Evolutionary conservation across 176 grass and related monocot species (phyloP), one percentile per base, ranked within the genome.

Genomic region (Aegilops tauschii): DNA sequence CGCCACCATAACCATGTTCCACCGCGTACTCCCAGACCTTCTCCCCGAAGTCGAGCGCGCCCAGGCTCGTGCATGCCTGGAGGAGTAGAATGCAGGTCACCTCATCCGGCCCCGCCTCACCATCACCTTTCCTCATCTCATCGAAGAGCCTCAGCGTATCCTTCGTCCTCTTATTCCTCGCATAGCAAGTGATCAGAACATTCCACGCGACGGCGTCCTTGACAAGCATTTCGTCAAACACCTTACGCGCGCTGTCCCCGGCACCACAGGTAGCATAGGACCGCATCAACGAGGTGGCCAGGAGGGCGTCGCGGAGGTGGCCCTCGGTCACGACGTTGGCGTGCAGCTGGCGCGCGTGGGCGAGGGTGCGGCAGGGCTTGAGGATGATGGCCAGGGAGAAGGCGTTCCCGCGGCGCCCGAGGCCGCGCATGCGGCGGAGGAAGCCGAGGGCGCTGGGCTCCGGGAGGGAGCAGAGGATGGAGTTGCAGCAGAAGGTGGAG

Each of bases 61-160:
- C 87, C 72, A 92, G 39, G 27, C 74, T 92, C 3, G 82, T 89
- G 73, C 92, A 97, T 1, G 87, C 94, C 20, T 97, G 90, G 59
- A 97, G 83, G 65, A 97, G 77, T 3, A 97, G 65, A 69, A 97
- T 82, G 86, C 90, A 94, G 16, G 89, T 92, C 80, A 97, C 75
- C 0, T 88, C 83, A 28, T 95, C 91, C 0, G 91, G 93, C 82
- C 79, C 62, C 0, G 8, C n/a, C 16, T 11, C 77, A 8, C 73
- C 25, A 21, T 58, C 76, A 1, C 58, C 17, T 3, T 27, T 18
- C 86, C 61, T 81, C 91, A 91, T 95, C 78, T 77, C 84, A 52
- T 87, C 87, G 0, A 93, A 95, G 54, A 95, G 62, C 61, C 69
- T 61, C 28, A 95, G 61, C 0, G 82, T 70, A 14, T 95, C 93